Evolutionary conservation across 495 filamentous ascomycete genomes (phyloP), one percentile per base, ranked within the genome.

Genomic region (Lentithecium fluviatile): DNA sequence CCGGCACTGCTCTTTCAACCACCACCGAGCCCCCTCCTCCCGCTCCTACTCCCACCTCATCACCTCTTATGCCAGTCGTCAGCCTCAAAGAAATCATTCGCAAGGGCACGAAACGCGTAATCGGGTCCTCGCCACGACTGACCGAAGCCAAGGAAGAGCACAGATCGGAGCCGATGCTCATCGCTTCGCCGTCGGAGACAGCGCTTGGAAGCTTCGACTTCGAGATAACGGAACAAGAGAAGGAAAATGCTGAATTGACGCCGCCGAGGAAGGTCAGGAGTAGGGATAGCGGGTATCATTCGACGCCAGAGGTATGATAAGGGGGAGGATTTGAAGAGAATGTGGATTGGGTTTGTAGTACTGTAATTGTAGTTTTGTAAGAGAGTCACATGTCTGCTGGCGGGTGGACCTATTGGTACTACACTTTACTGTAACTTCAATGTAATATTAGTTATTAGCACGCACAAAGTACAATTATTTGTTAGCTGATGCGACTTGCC

Each of bases 231-330:
- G 49, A 10, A 2, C n/a, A 24, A 6, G 29, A 38, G 20, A 51
- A 40, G 46, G 24, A 17, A 8, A 32, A 20, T 1, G 4, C 17
- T 20, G 52, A 24, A 12, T 53, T 64, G n/a, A 46, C 47, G 45
- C 60, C 36, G 45, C 45, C 58, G 53, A 52, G 48, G 53, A 45
- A 47, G 38, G 60, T 64, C 0, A 52, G 17, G 47, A 64, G 60
- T 58, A 15, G 60, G 36, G 60, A 64, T 64, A 64, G 60, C 57
- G 53, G 60, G 45, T 58, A 58, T 38, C 13, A 45, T 13, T 62
- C 58, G 15, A 23, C 24, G 6, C 10, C 29, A 10, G 49, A 52
- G 6, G 26, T 17, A 19, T 32, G 29, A 3, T 32, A 10, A 32
- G 29, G 29, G 3, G 29, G 29, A 32, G 10, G 29, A 10, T 10